Evolutionary conservation across 192 early-diverging fungal species (phyloP), one percentile per base, ranked within the genome.

Genomic region (Coemansia furcata): DNA sequence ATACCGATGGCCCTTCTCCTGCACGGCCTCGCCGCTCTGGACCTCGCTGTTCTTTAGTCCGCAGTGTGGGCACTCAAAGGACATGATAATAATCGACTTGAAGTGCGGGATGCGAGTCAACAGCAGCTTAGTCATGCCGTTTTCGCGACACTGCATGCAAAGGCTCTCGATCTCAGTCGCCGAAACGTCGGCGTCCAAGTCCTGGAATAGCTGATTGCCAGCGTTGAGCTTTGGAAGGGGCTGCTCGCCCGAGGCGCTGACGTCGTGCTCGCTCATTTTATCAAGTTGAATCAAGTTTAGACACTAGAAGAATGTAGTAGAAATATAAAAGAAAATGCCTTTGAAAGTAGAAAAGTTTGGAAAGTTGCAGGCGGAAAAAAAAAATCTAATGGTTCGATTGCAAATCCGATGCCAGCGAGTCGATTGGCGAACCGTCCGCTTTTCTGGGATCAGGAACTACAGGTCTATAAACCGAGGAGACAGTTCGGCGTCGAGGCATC

Each of bases 61-160:
- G 73, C 96, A 98, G 85, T 96, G 95, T 32, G 89, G 87, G 75
- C 93, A 93, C 73, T 92, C 89, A 68, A 95, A 93, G 33, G 90
- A 89, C 88, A 91, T 91, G 23, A 94, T 65, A 36, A 93, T 86
- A 55, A 94, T 84, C 63, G 96, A 93, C 69, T 89, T 88, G 82
- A 96, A 98, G 82, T 98, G 94, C 47, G 96, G 95, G 63, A 98
- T 93, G 49, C 88, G 87, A 11, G 96, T 96, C 55, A 98, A 84
- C 40, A 98, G 82, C 33, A 98, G 81, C 55, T 90, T 86, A 60
- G 94, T 96, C 9, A 69, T 88, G 62, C 96, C 95, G 88, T 94
- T 90, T 63, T 96, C 84, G 54, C 89, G 82, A 78, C 96, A 98
- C 68, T 88, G 88, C 93, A 98, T 94, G 76, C 96, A 98, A 36